phyloP scores from a whole-genome alignment of 352 stramenopile genomes.

The Globisporangium middletonii region DNA sequence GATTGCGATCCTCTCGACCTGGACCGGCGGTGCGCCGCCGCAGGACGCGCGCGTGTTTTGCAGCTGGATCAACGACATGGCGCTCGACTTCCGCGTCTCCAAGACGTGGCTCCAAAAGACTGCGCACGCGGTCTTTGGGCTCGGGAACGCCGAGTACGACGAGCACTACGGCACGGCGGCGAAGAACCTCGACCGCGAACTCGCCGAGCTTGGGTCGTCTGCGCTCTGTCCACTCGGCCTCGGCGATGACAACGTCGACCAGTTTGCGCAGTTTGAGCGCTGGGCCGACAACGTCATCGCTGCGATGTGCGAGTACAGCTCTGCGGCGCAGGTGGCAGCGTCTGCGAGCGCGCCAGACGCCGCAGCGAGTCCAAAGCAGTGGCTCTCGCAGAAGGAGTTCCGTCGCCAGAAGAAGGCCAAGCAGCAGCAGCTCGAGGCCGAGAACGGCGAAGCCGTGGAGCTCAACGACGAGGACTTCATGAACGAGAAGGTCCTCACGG shows the following conservation, averaged over 20 bases:
- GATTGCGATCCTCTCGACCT: constrained; percentile 83
- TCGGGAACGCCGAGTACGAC: constrained; percentile 87
- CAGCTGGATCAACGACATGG: constrained; percentile 86
- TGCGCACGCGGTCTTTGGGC: constrained; percentile 75
- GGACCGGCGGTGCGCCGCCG: constrained; percentile 70
- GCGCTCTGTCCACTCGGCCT: constrained; percentile 54
- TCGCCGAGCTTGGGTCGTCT: constrained; percentile 59
- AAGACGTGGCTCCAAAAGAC: constrained; percentile 73
- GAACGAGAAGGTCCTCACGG: constrained; percentile 76
- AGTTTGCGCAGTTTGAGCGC: constrained; percentile 71
- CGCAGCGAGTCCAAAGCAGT: constrained; percentile 21
- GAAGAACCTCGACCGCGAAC: constrained; percentile 57
- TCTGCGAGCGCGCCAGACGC: constrained; percentile 4
- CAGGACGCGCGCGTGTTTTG: constrained; percentile 77
- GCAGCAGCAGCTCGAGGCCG: constrained; percentile 42
- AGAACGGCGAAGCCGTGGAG: constrained; percentile 50
- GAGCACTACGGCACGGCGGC: constrained; percentile 81
- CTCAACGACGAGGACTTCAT: constrained; percentile 81
- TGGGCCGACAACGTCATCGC: constrained; percentile 80
- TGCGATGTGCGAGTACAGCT: constrained; percentile 72
- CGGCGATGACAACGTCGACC: constrained; percentile 82
- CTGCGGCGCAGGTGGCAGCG: constrained; percentile 22
- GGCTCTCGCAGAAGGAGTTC: constrained; percentile 81
- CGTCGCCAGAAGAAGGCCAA: constrained; percentile 78
- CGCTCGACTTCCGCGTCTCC: constrained; percentile 85